Percentiles rank a stretch among this genome's conserved stretches.
phyloP scores from a whole-genome alignment of 306 rosid species.

The Sicyos edulis region DNA sequence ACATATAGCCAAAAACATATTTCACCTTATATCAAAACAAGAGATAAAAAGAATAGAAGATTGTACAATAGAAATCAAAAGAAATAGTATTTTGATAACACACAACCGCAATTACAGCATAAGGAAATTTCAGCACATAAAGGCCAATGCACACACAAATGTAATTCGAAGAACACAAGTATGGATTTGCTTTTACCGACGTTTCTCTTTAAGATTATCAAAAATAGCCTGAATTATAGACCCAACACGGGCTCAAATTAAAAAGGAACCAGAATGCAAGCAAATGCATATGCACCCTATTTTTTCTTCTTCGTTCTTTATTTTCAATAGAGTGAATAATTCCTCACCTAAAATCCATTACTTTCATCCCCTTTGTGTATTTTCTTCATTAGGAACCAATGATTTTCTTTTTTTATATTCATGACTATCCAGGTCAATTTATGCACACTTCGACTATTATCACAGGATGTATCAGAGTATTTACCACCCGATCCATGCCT shows the following conservation, averaged over 20 bases:
- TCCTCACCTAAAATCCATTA: neutral
- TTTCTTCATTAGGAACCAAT: neutral
- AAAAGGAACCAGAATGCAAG: neutral
- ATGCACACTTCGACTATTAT: too few relatives aligned
- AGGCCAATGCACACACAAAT: neutral
- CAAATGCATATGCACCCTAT: neutral
- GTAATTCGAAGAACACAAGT: neutral
- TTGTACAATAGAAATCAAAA: neutral
- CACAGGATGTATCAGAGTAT: too few relatives aligned
- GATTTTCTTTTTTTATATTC: too few relatives aligned
- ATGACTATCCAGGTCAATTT: too few relatives aligned
- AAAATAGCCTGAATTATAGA: neutral
- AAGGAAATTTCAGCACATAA: neutral
- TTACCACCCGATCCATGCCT: too few relatives aligned
- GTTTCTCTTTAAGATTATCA: neutral
- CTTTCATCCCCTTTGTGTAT: neutral
- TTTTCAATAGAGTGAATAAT: neutral
- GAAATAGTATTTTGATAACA: neutral
- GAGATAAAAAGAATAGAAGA: neutral
- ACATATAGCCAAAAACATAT: neutral
- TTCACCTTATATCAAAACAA: slow-evolving; percentile 2
- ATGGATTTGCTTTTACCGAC: neutral
- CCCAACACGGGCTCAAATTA: neutral
- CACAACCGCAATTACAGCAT: neutral
- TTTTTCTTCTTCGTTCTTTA: neutral